Percentiles rank a stretch among this genome's conserved stretches.
Evolutionary conservation across 2,329 filamentous ascomycete genomes (phyloP).

Genomic region (Venturia pyrina): DNA sequence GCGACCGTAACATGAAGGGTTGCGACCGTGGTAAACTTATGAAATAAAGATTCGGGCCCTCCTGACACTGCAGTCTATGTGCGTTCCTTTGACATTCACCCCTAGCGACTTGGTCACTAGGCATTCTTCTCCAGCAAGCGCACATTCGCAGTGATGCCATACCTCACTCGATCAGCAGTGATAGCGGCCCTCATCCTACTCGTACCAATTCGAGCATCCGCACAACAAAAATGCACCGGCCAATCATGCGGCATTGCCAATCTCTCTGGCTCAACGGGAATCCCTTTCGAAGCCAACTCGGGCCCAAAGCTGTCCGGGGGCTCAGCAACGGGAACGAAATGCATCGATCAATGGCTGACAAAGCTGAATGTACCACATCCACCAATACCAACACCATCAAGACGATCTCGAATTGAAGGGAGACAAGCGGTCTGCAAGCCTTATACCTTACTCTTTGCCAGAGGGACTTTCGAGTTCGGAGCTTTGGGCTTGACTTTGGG

Average conservation of each 20-base stretch:
- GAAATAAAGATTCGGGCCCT: no score
- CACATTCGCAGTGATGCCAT: background rate
- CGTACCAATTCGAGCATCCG: background rate
- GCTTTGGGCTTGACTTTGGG: constrained; percentile 1
- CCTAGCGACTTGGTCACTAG: no score
- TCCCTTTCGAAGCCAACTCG: background rate
- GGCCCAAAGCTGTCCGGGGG: background rate
- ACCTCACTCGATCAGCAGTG: background rate
- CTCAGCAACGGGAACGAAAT: background rate
- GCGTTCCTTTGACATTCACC: no score
- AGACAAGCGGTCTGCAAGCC: constrained; percentile 1
- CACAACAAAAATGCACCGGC: background rate
- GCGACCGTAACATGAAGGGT: no score
- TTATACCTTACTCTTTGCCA: constrained; percentile 1
- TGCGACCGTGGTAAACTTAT: no score
- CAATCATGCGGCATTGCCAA: background rate
- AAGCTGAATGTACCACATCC: background rate
- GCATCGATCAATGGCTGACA: background rate
- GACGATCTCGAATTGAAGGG: background rate
- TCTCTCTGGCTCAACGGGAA: background rate
- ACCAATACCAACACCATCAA: background rate
- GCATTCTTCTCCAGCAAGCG: background rate
- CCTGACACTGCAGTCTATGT: no score
- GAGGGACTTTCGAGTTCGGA: background rate
- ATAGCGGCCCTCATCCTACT: background rate